These are phyloP conservation scores for Claviceps quebecensis DNA, from an alignment of 2,329 filamentous ascomycete species.

Conservation along the genomic window DNA sequence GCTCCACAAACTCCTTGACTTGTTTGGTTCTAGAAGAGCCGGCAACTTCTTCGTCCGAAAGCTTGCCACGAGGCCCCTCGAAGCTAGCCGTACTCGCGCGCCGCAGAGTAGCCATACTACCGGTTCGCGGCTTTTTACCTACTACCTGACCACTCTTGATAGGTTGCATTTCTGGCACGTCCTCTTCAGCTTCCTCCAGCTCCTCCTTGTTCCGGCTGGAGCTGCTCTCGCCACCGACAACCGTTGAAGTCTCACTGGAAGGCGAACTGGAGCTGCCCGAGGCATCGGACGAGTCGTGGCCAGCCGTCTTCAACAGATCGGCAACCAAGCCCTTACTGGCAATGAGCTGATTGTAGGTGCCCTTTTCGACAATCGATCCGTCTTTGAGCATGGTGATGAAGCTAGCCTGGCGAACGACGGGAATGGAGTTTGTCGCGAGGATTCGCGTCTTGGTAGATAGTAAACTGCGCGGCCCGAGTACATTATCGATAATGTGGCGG, in stretches of 20 bases:
- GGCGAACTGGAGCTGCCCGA: conserved; percentile 30
- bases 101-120: conserved; percentile 69
- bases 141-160: conserved; percentile 44
- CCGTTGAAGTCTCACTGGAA: conserved; percentile 42
- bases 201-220: conserved; percentile 45
- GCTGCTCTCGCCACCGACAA: conserved; percentile 35
- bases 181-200: conserved; percentile 67
- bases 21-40: conserved; percentile 65
- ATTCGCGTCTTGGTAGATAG: conserved; percentile 79
- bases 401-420: conserved; percentile 77
- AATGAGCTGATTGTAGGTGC: conserved; percentile 80
- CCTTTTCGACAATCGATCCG: conserved; percentile 70
- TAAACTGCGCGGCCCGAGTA: conserved; percentile 73
- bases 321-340: conserved; percentile 87
- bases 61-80: conserved; percentile 68
- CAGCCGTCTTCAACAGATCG: conserved; percentile 66
- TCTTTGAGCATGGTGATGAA: conserved; percentile 77
- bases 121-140: conserved; percentile 41
- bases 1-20: conserved; percentile 74
- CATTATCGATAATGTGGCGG: conserved; percentile 84
- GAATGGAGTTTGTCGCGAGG: conserved; percentile 87
- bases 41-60: conserved; percentile 69
- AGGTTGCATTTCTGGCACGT: conserved; percentile 59
- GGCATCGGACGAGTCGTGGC: conserved; percentile 36
- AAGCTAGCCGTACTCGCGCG: conserved; percentile 88